Conservation (phyloP, 2,329 filamentous ascomycete genomes). For the Colletotrichum tabaci region DNA sequence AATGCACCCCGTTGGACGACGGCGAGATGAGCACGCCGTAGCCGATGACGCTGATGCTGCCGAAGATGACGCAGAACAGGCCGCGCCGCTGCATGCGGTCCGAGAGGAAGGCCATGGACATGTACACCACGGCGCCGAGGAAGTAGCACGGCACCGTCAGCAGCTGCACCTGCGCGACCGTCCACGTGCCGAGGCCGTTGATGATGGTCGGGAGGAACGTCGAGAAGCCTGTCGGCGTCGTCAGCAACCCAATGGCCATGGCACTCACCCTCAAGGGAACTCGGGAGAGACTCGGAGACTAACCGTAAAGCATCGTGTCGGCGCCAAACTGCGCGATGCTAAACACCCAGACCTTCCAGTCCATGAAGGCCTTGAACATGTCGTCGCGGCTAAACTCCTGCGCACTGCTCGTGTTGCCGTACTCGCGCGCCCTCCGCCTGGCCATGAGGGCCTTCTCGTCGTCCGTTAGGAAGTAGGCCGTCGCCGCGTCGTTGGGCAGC, state of each 20-base stretch:
- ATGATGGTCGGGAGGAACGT: constrained; percentile 78
- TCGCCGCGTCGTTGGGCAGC: constrained; percentile 67
- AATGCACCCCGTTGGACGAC: constrained; percentile 61
- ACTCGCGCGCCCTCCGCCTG: constrained; percentile 53
- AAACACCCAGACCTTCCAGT: constrained; percentile 84
- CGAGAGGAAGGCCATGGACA: constrained; percentile 75
- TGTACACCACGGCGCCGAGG: constrained; percentile 77
- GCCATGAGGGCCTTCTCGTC: constrained; percentile 53
- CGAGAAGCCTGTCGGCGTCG: constrained; percentile 61
- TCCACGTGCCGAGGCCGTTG: constrained; percentile 67
- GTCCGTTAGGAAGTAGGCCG: constrained; percentile 45
- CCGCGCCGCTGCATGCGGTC: constrained; percentile 74
- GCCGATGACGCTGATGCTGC: constrained; percentile 67
- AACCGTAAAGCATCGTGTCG: constrained; percentile 81
- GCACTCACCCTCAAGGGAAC: too few relatives aligned
- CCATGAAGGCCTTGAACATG: constrained; percentile 76
- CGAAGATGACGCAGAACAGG: constrained; percentile 67
- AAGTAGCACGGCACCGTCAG: constrained; percentile 77
- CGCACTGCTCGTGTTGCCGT: constrained; percentile 63
- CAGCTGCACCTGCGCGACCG: constrained; percentile 69
- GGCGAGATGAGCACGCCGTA: constrained; percentile 71
- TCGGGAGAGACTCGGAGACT: constrained; percentile 26
- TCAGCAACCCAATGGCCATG: not conserved
- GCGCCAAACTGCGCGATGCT: constrained; percentile 79
- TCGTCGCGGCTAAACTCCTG: constrained; percentile 69